Percentiles rank a stretch among this genome's conserved stretches.
phyloP scores from a whole-genome alignment of 176 grass and related monocot species.

The Phoenix dactylifera region DNA sequence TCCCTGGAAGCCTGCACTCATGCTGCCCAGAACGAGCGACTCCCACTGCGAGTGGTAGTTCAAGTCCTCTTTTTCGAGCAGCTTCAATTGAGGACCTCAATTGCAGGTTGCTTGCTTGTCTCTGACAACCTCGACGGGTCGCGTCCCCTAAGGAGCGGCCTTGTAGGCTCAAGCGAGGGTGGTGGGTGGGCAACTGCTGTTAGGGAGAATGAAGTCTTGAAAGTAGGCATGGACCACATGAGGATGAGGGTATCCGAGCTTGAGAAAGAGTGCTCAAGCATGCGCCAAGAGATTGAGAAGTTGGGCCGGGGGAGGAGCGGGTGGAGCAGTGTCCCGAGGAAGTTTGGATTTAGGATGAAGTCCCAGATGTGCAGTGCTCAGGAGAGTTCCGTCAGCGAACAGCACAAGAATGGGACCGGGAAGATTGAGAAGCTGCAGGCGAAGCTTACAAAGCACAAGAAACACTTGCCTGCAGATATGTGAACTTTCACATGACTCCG shows the following conservation, averaged over 20 bases:
- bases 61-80: conserved; percentile 18
- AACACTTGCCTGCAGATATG: conserved; percentile 35
- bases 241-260: conserved; percentile 12
- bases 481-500: conserved; percentile 5
- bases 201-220: background rate
- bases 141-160: background rate
- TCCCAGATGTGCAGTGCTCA: conserved; percentile 81
- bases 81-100: conserved; percentile 14
- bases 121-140: conserved; percentile 12
- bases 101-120: conserved; percentile 10
- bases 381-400: conserved; percentile 58
- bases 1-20: conserved; percentile 18
- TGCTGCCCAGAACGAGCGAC: conserved; percentile 15
- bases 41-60: conserved; percentile 8
- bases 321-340: conserved; percentile 36
- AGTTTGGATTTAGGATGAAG: conserved; percentile 55
- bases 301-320: background rate
- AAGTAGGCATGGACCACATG: conserved; percentile 12
- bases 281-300: conserved; percentile 10
- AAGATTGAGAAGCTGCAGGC: conserved; percentile 70
- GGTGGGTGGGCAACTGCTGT: conserved; percentile 1
- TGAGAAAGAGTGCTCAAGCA: conserved; percentile 11
- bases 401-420: conserved; percentile 46
- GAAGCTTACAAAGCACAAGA: conserved; percentile 67
- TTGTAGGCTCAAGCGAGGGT: background rate